Evolutionary conservation across 257 asterid species (phyloP).

Genomic region (Solanum virginianum): DNA sequence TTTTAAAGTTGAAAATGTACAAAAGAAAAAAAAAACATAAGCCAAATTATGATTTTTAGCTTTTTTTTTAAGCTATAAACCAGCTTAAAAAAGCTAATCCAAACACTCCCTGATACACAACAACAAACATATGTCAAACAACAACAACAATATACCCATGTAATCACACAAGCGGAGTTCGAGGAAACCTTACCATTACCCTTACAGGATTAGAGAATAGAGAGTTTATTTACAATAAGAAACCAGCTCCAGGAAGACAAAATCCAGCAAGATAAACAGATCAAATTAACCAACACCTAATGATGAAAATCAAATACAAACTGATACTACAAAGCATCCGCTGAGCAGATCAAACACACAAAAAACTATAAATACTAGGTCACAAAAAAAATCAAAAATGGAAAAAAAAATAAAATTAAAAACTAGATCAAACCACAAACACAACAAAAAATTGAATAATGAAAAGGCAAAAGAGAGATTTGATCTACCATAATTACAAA

Average conservation of each 20-base stretch:
- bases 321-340: background rate
- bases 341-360: background rate
- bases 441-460: background rate
- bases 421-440: background rate
- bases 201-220: too few species aligned
- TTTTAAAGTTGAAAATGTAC: too few species aligned
- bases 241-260: background rate
- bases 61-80: too few species aligned
- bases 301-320: too few species aligned
- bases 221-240: background rate
- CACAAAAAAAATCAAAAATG: background rate
- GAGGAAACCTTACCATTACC: background rate
- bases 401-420: too few species aligned
- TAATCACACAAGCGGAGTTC: too few species aligned
- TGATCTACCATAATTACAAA: background rate
- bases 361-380: background rate
- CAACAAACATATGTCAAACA: background rate
- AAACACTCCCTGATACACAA: background rate
- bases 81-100: too few species aligned
- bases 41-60: too few species aligned
- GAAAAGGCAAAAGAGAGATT: background rate
- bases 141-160: background rate
- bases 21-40: too few species aligned
- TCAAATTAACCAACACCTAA: too few species aligned
- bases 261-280: too few species aligned